Percentiles rank a stretch among this genome's conserved stretches.
phyloP scores from a whole-genome alignment of 257 asterid species.

The Rubia yunnanensis region DNA sequence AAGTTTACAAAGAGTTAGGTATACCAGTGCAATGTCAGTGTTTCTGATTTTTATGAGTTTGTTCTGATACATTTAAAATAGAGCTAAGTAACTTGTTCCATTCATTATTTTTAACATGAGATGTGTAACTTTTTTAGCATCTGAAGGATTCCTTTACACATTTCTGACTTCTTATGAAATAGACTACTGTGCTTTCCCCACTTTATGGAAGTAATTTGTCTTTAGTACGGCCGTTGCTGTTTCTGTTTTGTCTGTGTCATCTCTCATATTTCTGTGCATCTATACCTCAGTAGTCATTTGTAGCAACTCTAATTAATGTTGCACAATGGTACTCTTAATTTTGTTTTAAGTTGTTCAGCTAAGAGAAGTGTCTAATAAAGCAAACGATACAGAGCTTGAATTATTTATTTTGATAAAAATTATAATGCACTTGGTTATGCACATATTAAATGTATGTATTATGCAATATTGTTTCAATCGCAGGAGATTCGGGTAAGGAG shows the following conservation, averaged over 20 bases:
- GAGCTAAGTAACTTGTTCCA: not conserved
- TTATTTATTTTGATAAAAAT: too few species aligned
- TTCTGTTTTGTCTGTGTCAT: not conserved
- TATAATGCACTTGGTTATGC: too few species aligned
- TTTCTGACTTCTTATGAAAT: not conserved
- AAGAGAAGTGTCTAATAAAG: conserved; percentile 64
- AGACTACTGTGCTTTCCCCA: not conserved
- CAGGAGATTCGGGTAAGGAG: conserved; percentile 63
- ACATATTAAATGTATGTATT: too few species aligned
- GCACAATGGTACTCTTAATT: conserved; percentile 9
- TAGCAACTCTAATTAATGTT: not conserved
- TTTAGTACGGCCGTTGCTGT: not conserved
- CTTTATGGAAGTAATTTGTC: not conserved
- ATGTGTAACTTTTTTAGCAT: not conserved
- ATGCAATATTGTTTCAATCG: too few species aligned
- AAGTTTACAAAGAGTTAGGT: conserved; percentile 75
- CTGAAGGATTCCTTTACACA: not conserved
- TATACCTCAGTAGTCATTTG: not conserved
- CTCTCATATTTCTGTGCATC: not conserved
- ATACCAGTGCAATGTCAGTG: conserved; percentile 77
- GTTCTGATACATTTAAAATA: not conserved
- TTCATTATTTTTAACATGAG: not conserved
- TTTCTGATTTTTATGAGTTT: conserved; percentile 28
- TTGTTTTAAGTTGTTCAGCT: conserved; percentile 62
- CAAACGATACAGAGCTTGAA: conserved; percentile 62